These are phyloP conservation scores for Diaporthe aspalathi DNA, from an alignment of 2,329 filamentous ascomycete genomes.

Conservation along the genomic window DNA sequence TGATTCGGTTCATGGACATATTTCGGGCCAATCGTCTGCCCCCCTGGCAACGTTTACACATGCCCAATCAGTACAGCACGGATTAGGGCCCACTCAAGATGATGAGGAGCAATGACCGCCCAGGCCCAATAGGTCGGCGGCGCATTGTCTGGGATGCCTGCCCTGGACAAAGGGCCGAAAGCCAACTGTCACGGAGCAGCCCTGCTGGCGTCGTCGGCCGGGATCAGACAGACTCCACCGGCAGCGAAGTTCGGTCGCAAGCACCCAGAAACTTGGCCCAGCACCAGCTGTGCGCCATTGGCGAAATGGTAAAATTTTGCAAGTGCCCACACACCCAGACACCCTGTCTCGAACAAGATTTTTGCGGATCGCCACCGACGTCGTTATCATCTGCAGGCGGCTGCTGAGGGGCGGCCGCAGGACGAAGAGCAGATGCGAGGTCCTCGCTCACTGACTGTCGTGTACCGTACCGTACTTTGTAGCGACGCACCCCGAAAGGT, in stretches of 20 bases:
- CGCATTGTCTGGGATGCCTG: constrained; percentile 34
- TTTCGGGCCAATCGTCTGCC: constrained; percentile 16
- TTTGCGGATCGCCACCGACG: constrained; percentile 35
- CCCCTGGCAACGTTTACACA: constrained; percentile 9
- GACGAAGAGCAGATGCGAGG: constrained; percentile 8
- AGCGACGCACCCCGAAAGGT: constrained; percentile 11
- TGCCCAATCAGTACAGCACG: constrained; percentile 20
- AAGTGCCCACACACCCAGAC: constrained; percentile 33
- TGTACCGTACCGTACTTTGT: too few relatives aligned
- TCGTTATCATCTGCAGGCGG: constrained; percentile 23
- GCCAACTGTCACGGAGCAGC: constrained; percentile 33
- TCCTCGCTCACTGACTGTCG: background rate
- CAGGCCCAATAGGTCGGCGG: constrained; percentile 13
- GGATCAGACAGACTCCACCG: constrained; percentile 25
- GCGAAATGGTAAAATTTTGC: constrained; percentile 24
- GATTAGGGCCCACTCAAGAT: constrained; percentile 17
- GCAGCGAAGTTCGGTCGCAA: constrained; percentile 35
- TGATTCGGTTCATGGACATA: constrained; percentile 35
- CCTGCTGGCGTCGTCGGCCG: constrained; percentile 32
- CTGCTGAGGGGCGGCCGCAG: constrained; percentile 24
- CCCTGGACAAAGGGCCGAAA: constrained; percentile 39
- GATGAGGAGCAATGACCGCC: constrained; percentile 29
- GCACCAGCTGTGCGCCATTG: constrained; percentile 31
- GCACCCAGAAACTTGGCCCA: constrained; percentile 28
- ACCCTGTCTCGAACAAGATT: constrained; percentile 29